A percentile compares a stretch with the other conserved stretches of the same genome.
phyloP scores from a whole-genome alignment of 352 stramenopile species.

The Blastocystis hominis region DNA sequence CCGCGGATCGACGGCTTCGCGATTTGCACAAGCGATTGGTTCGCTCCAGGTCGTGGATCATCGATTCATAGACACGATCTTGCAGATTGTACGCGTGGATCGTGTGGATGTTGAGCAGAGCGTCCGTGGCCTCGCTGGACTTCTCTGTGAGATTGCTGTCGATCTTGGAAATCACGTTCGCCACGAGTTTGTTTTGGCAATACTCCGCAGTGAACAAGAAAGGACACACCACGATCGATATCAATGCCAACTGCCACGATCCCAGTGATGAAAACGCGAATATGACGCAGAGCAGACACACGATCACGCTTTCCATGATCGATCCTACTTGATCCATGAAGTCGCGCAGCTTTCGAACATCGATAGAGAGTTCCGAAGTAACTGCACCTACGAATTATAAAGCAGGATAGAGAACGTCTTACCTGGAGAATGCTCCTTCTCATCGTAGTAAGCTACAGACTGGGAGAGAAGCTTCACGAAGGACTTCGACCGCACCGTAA shows the following conservation, averaged over 20 bases:
- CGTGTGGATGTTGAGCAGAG: background rate
- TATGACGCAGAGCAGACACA: background rate
- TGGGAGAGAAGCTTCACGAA: background rate
- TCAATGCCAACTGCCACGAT: background rate
- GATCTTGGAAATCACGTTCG: too few species aligned
- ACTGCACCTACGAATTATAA: background rate
- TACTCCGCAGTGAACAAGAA: conserved; percentile 8
- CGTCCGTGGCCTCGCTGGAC: background rate
- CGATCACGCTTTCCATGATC: background rate
- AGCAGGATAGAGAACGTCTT: background rate
- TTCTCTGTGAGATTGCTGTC: background rate
- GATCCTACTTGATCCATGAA: background rate
- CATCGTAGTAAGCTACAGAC: conserved; percentile 4
- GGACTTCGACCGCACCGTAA: background rate
- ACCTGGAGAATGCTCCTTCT: background rate
- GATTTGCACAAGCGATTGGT: background rate
- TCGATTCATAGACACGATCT: too few species aligned
- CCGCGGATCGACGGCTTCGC: background rate
- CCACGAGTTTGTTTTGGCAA: background rate
- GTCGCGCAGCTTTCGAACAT: conserved; percentile 12
- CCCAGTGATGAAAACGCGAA: background rate
- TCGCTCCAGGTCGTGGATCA: too few species aligned
- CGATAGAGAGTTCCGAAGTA: background rate
- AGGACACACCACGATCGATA: conserved; percentile 3
- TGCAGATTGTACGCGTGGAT: background rate